A percentile compares a stretch with the other conserved stretches of the same genome.
phyloP scores from a whole-genome alignment of 179 eudicot species.

The Beta corolliflora region DNA sequence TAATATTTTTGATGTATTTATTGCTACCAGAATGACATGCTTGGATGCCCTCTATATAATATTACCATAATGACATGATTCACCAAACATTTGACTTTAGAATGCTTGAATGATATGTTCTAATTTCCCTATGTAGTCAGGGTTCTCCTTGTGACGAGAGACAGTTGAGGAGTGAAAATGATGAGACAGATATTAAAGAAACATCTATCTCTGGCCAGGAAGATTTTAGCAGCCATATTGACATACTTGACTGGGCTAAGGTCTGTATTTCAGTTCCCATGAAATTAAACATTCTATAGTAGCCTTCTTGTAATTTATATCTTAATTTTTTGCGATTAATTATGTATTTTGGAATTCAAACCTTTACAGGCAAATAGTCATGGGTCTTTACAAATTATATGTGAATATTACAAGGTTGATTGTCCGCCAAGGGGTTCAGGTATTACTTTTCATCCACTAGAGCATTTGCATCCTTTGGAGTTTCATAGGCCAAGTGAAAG shows the following conservation, averaged over 20 bases:
- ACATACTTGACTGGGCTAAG: constrained; percentile 98
- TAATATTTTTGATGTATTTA: neutral
- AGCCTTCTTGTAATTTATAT: constrained; percentile 5
- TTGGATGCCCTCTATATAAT: neutral
- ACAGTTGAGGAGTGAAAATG: constrained; percentile 67
- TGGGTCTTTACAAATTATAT: constrained; percentile 86
- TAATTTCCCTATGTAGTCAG: constrained; percentile 53
- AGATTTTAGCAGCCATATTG: constrained; percentile 63
- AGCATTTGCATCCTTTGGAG: constrained; percentile 88
- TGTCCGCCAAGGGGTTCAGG: constrained; percentile 78
- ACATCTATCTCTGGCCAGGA: constrained; percentile 83
- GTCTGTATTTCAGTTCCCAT: constrained; percentile 35
- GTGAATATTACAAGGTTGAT: constrained; percentile 67
- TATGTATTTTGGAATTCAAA: neutral
- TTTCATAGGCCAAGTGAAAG: constrained; percentile 69
- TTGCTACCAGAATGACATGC: neutral
- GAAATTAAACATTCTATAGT: neutral
- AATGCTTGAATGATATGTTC: constrained; percentile 14
- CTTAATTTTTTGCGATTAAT: neutral
- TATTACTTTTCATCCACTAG: constrained; percentile 81
- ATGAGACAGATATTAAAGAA: constrained; percentile 77
- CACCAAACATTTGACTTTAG: neutral
- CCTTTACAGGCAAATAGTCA: constrained; percentile 66
- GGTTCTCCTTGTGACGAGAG: constrained; percentile 79
- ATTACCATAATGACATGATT: neutral